phyloP scores from a whole-genome alignment of 225 moss, liverwort and hornwort genomes.

The Bryoerythrophyllum caledonicum region DNA sequence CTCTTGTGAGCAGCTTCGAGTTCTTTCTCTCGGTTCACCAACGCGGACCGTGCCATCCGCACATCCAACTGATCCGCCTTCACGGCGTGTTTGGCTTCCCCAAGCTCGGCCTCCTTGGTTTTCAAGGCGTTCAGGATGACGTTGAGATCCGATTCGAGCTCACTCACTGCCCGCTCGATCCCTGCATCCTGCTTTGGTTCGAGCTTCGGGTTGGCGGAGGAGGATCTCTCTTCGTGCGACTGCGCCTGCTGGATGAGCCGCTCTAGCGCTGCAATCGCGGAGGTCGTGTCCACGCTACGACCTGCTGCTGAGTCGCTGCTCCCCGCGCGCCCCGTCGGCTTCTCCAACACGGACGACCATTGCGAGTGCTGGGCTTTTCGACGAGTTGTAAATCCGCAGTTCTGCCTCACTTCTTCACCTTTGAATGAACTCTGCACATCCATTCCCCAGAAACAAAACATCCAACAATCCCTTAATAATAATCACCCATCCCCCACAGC shows the following conservation, averaged over 20 bases:
- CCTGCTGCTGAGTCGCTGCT: neutral
- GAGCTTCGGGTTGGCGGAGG: slow-evolving; percentile 3
- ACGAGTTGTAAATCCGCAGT: slow-evolving; percentile 17
- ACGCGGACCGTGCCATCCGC: slow-evolving; percentile 35
- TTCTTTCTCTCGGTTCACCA: slow-evolving; percentile 29
- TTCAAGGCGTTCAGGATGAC: slow-evolving; percentile 37
- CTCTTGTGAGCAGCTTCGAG: slow-evolving; percentile 30
- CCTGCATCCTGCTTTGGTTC: neutral
- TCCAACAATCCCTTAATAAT: too few relatives aligned
- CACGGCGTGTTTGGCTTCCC: slow-evolving; percentile 38
- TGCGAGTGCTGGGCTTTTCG: slow-evolving; percentile 22
- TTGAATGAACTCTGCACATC: slow-evolving; percentile 41
- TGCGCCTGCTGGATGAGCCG: slow-evolving; percentile 42
- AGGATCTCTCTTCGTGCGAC: slow-evolving; percentile 24
- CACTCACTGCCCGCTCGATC: slow-evolving; percentile 34
- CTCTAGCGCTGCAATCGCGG: slow-evolving; percentile 38
- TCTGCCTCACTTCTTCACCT: slow-evolving; percentile 39
- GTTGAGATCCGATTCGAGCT: slow-evolving; percentile 34
- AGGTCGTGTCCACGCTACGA: slow-evolving; percentile 24
- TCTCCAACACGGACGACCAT: slow-evolving; percentile 35
- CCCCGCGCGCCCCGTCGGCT: slow-evolving; percentile 32
- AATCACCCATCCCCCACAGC: neutral
- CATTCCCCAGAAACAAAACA: neutral
- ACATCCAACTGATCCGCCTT: slow-evolving; percentile 34
- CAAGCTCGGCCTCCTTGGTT: slow-evolving; percentile 38